Conservation (phyloP, 1,139 yeast species). For the Debaryomycetaceae sp. region DNA sequence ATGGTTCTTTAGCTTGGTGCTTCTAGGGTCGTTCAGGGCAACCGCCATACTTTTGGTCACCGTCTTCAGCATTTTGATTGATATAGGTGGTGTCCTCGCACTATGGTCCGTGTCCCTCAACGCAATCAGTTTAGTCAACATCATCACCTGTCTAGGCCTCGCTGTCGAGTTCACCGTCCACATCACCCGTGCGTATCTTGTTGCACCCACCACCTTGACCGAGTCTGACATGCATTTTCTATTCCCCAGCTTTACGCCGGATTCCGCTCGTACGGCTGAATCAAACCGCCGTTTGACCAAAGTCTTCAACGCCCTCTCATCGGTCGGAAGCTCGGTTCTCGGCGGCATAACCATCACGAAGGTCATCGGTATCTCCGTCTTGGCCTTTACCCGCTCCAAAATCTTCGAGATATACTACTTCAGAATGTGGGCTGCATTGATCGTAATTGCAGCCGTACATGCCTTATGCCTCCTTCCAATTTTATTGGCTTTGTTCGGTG, state of each 20-base stretch:
- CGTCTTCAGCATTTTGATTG: constrained; percentile 61
- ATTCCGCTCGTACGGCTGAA: constrained; percentile 1
- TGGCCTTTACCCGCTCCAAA: constrained; percentile 81
- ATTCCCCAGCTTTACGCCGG: not conserved
- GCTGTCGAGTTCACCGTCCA: constrained; percentile 94
- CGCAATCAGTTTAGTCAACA: constrained; percentile 85
- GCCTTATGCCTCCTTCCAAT: constrained; percentile 78
- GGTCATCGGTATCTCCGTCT: constrained; percentile 78
- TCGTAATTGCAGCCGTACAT: constrained; percentile 73
- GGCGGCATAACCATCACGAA: constrained; percentile 91
- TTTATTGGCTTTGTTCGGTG: constrained; percentile 59
- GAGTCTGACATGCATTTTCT: not conserved
- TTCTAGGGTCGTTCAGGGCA: constrained; percentile 66
- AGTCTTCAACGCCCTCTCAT: constrained; percentile 57
- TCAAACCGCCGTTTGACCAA: constrained; percentile 22
- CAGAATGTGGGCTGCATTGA: constrained; percentile 90
- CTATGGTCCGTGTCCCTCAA: constrained; percentile 74
- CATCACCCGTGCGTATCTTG: constrained; percentile 71
- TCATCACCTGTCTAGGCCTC: constrained; percentile 85
- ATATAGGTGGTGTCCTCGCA: constrained; percentile 80
- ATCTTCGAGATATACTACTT: constrained; percentile 91
- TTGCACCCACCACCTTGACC: constrained; percentile 1
- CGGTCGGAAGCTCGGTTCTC: constrained; percentile 83
- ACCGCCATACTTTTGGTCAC: constrained; percentile 56
- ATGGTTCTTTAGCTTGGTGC: constrained; percentile 48